These are phyloP conservation scores for Aspergillus sp. DNA, from an alignment of 2,329 filamentous ascomycete species.

Conservation along the genomic window DNA sequence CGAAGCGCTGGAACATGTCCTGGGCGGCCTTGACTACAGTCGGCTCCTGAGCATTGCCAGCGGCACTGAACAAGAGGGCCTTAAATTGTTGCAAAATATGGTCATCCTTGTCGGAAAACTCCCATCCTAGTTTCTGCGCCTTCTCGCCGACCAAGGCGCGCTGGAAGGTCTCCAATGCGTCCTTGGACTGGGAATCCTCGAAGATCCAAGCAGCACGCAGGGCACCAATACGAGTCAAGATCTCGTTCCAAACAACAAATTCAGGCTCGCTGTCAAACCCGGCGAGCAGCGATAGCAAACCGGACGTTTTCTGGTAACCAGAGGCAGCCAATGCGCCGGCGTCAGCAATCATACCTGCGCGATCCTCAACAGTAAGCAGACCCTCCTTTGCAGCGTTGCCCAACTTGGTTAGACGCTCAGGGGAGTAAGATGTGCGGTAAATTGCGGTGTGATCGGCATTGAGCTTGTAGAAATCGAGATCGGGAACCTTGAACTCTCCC, in stretches of 20 bases:
- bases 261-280: constrained; percentile 78
- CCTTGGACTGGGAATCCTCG: constrained; percentile 68
- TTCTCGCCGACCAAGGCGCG: constrained; percentile 73
- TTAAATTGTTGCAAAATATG: constrained; percentile 96
- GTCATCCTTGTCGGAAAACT: constrained; percentile 78
- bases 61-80: constrained; percentile 80
- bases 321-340: constrained; percentile 85
- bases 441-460: constrained; percentile 93
- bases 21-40: constrained; percentile 75
- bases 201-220: constrained; percentile 86
- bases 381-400: constrained; percentile 81
- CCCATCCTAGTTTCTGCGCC: constrained; percentile 85
- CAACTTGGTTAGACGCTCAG: constrained; percentile 81
- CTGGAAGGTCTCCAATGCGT: constrained; percentile 81
- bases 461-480: constrained; percentile 90
- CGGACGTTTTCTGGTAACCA: constrained; percentile 91
- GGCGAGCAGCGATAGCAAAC: constrained; percentile 79
- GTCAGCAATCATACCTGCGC: constrained; percentile 92
- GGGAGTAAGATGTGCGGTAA: constrained; percentile 85
- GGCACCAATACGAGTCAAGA: constrained; percentile 73
- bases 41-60: constrained; percentile 78
- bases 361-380: constrained; percentile 81
- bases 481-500: constrained; percentile 71
- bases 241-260: constrained; percentile 94
- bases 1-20: constrained; percentile 87